Evolutionary conservation across 2,329 filamentous ascomycete species (phyloP), one percentile per base, ranked within the genome.

Genomic region (Botrytis sinoallii): DNA sequence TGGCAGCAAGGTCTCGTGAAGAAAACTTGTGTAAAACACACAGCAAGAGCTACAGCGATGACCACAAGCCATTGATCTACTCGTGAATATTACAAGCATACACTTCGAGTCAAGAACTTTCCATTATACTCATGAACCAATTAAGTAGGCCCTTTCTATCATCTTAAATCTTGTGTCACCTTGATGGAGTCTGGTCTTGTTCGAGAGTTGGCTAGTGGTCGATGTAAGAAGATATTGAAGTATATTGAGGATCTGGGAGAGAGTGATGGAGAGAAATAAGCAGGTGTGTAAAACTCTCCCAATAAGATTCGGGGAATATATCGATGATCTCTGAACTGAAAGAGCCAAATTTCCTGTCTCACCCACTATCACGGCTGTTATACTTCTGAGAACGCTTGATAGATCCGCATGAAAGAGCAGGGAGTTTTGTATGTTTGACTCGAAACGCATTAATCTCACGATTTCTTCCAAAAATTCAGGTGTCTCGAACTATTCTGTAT

Each of bases 301-400:
- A 5, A 7, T n/a, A 7, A 8, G 1, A 29, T 7, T 18, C 2
- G 14, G 14, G 5, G 4, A 29, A 55, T 29, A 16, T 0, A 55
- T 55, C 10, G n/a, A 16, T 29, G 10, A 16, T 0, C 48, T 7
- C 12, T 8, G 3, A 16, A 16, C 0, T 29, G 3, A 0, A 16
- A n/a, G 1, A 16, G 12, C 25, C 8, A 3, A n/a, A n/a, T 8
- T 7, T 5, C n/a, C 0, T 29, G 0, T 16, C 14, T 5, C 6
- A 18, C 5, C 8, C 25, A 29, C 25, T 16, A 18, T 29, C 14
- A 14, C 12, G 14, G 14, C n/a, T 29, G 8, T 29, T 8, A 8
- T 16, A 29, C n/a, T n/a, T n/a, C n/a, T n/a, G n/a, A n/a, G n/a
- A n/a, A n/a, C n/a, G n/a, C n/a, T n/a, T n/a, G n/a, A n/a, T n/a